Conservation (phyloP, 805 yeast species). For the Wickerhamiella alocasiicola region DNA sequence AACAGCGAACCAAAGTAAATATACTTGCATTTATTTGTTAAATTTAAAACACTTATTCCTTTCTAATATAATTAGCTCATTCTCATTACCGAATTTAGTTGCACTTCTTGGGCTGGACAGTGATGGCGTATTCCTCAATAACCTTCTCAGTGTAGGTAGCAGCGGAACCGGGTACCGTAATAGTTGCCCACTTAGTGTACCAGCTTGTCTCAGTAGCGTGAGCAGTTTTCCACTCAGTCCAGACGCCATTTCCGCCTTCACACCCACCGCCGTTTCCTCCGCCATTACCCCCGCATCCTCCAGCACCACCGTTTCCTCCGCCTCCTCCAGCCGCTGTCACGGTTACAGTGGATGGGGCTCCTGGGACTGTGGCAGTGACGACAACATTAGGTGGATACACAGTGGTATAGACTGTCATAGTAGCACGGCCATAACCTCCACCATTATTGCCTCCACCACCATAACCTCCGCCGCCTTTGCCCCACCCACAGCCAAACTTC, state of each 20-base stretch:
- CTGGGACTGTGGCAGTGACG: slow-evolving; percentile 1
- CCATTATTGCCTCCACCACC: slow-evolving; percentile 1
- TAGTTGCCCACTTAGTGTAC: background rate
- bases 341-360: slow-evolving; percentile 3
- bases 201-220: background rate
- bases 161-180: background rate
- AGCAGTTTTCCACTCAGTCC: background rate
- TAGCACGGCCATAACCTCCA: background rate
- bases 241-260: background rate
- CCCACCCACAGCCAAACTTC: slow-evolving; percentile 3
- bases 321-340: background rate
- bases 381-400: background rate
- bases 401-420: slow-evolving; percentile 6
- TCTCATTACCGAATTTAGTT: background rate
- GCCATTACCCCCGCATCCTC: background rate
- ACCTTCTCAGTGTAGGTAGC: background rate
- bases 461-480: background rate
- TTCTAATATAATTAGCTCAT: background rate
- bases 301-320: background rate
- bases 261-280: background rate
- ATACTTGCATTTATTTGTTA: background rate
- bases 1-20: slow-evolving; percentile 50
- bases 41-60: background rate
- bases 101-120: background rate
- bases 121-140: background rate